Evolutionary conservation across 192 early-diverging fungal genomes (phyloP).

Genomic region (Coemansia sp.): DNA sequence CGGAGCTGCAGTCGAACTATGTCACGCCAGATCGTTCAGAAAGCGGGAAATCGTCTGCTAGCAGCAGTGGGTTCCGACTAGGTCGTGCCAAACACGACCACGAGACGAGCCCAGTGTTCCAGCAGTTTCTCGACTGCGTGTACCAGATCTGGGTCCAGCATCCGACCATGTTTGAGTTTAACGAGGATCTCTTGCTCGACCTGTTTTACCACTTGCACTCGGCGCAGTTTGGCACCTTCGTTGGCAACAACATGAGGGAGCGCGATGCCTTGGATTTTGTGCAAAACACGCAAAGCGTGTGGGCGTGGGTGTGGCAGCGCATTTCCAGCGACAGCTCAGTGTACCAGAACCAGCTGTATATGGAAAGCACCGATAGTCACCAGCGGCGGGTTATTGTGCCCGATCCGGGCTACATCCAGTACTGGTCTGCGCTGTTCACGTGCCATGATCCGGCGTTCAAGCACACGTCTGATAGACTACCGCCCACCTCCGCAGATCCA

Average conservation of each 20-base stretch:
- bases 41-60: background rate
- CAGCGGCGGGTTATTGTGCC: slow-evolving; percentile 22
- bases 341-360: slow-evolving; percentile 29
- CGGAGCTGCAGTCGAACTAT: slow-evolving; percentile 41
- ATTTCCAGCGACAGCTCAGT: background rate
- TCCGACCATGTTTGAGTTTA: slow-evolving; percentile 92
- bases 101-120: slow-evolving; percentile 93
- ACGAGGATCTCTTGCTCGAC: slow-evolving; percentile 74
- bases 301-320: slow-evolving; percentile 68
- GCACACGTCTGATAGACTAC: background rate
- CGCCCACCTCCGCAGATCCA: background rate
- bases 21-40: slow-evolving; percentile 4
- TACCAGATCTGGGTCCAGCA: slow-evolving; percentile 88
- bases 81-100: slow-evolving; percentile 56
- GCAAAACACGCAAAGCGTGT: slow-evolving; percentile 64
- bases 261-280: slow-evolving; percentile 53
- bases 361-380: background rate
- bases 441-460: slow-evolving; percentile 34
- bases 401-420: slow-evolving; percentile 36
- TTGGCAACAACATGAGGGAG: slow-evolving; percentile 89
- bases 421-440: slow-evolving; percentile 49
- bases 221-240: slow-evolving; percentile 92
- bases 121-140: slow-evolving; percentile 96
- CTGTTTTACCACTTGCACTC: slow-evolving; percentile 86
- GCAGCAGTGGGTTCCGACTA: slow-evolving; percentile 30